phyloP scores from a whole-genome alignment of 2,329 filamentous ascomycete genomes.

The Fusarium pseudonygamai region DNA sequence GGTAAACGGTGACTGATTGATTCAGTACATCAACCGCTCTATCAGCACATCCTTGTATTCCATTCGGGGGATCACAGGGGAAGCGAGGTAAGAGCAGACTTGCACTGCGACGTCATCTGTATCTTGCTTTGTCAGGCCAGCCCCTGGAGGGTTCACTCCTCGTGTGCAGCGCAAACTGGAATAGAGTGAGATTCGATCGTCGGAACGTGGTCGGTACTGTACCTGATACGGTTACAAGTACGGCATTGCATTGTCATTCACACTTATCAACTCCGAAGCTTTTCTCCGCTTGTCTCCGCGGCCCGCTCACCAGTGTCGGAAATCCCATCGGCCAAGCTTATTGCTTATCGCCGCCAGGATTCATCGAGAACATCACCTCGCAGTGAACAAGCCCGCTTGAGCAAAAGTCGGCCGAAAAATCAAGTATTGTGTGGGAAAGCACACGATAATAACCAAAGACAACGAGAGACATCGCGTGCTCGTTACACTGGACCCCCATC shows the following conservation, averaged over 20 bases:
- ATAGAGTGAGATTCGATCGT: conserved; percentile 27
- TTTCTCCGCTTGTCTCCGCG: conserved; percentile 40
- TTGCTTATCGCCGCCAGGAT: conserved; percentile 16
- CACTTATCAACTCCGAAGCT: conserved; percentile 31
- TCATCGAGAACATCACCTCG: neutral
- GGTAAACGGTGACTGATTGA: conserved; percentile 15
- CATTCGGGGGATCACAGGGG: conserved; percentile 17
- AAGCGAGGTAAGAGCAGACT: conserved; percentile 20
- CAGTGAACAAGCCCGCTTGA: neutral
- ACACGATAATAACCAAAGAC: conserved; percentile 23
- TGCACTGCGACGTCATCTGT: conserved; percentile 32
- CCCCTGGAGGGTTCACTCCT: conserved; percentile 32
- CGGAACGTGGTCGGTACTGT: conserved; percentile 9
- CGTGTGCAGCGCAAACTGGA: conserved; percentile 10
- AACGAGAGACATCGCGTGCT: conserved; percentile 34
- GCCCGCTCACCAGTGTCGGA: conserved; percentile 26
- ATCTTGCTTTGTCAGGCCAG: conserved; percentile 26
- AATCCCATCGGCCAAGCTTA: conserved; percentile 20
- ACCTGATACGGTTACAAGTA: conserved; percentile 26
- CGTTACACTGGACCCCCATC: conserved; percentile 8
- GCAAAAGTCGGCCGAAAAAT: neutral
- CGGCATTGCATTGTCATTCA: conserved; percentile 24
- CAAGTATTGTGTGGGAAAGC: conserved; percentile 21
- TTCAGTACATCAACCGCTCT: conserved; percentile 5
- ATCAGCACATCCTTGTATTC: conserved; percentile 7